phyloP scores from a whole-genome alignment of 805 yeast species.

The Myxozyma vanderwaltii region DNA sequence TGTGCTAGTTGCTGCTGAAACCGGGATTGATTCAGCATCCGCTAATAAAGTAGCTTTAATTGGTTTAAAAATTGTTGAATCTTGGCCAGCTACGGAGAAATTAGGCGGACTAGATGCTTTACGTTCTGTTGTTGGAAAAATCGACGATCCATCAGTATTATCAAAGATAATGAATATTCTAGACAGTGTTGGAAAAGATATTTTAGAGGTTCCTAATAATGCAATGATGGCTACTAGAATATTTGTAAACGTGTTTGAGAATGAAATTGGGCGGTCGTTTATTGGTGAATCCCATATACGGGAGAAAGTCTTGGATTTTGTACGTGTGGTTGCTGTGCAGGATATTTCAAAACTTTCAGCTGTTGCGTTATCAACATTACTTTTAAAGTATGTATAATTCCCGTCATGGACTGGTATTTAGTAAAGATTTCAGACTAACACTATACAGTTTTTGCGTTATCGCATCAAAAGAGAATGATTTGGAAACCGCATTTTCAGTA shows the following conservation, averaged over 20 bases:
- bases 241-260: conserved; percentile 56
- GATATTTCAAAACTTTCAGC: conserved; percentile 15
- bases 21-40: conserved; percentile 24
- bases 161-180: conserved; percentile 36
- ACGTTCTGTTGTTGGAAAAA: conserved; percentile 51
- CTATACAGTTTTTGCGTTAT: conserved; percentile 51
- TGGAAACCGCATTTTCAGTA: conserved; percentile 38
- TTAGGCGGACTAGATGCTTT: conserved; percentile 63
- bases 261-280: conserved; percentile 37
- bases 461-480: conserved; percentile 40
- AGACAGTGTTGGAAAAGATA: conserved; percentile 34
- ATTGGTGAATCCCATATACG: conserved; percentile 19
- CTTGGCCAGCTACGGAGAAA: conserved; percentile 53
- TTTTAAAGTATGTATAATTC: conserved; percentile 38
- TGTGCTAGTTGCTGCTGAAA: conserved; percentile 31
- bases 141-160: conserved; percentile 43
- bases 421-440: no score
- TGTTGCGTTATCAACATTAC: conserved; percentile 33
- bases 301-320: conserved; percentile 23
- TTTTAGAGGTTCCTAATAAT: conserved; percentile 43
- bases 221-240: conserved; percentile 61
- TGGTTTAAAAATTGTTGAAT: conserved; percentile 46
- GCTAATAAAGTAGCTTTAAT: conserved; percentile 44
- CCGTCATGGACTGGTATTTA: conserved; percentile 10
- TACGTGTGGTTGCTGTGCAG: conserved; percentile 8